phyloP scores from a whole-genome alignment of 225 moss, liverwort and hornwort species.

The Pseudisothecium myosuroides region DNA sequence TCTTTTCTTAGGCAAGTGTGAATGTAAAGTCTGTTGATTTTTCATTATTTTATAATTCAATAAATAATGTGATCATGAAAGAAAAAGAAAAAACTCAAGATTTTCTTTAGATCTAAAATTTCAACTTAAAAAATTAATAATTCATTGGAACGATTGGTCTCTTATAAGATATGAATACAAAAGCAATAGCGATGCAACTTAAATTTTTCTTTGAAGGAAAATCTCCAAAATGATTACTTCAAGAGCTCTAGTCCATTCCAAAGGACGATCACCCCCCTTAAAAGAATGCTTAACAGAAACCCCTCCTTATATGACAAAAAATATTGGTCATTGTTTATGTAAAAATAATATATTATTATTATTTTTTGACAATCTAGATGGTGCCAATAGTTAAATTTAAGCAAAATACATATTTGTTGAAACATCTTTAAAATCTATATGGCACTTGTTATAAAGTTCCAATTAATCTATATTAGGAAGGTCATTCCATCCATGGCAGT shows the following conservation, averaged over 20 bases:
- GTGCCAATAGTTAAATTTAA: neutral
- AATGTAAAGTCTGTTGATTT: neutral
- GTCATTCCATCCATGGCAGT: neutral
- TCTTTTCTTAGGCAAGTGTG: neutral
- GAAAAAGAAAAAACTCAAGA: neutral
- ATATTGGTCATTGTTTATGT: neutral
- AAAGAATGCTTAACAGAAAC: neutral
- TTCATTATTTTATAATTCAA: neutral
- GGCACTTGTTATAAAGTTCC: neutral
- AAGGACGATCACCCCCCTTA: neutral
- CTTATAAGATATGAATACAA: neutral
- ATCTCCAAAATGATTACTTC: neutral
- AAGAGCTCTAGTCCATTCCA: neutral
- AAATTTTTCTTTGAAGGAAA: neutral
- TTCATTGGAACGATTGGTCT: neutral
- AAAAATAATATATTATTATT: neutral
- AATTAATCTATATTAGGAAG: neutral
- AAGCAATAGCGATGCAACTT: neutral
- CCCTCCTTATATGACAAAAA: neutral
- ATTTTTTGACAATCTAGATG: neutral
- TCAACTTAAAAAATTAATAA: neutral
- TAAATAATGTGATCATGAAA: neutral
- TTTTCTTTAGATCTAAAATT: neutral
- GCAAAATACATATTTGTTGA: neutral
- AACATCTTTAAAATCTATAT: neutral